Conservation (phyloP, 805 yeast species). For the Suhomyces xylopsoci region DNA sequence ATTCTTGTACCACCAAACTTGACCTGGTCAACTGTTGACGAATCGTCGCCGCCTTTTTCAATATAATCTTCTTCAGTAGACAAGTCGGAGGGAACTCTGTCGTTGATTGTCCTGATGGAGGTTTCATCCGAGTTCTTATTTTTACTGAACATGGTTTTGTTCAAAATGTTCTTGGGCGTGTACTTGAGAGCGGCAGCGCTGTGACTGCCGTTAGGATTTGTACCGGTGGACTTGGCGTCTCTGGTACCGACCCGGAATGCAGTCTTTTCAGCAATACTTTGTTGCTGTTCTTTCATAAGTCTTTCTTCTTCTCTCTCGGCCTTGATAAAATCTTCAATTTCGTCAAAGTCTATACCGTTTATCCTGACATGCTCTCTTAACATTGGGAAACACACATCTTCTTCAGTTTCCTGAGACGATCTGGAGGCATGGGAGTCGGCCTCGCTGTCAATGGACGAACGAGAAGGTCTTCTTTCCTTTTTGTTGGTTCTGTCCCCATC, state of each 20-base stretch:
- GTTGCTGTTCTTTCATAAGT: constrained; percentile 18
- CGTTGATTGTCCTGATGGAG: constrained; percentile 4
- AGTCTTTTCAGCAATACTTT: constrained; percentile 1
- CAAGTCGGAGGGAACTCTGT: constrained; percentile 17
- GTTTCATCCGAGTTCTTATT: not conserved
- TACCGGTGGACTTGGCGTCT: constrained; percentile 19
- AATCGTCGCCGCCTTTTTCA: constrained; percentile 17
- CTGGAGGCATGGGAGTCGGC: constrained; percentile 71
- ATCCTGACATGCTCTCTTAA: constrained; percentile 55
- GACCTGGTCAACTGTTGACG: constrained; percentile 31
- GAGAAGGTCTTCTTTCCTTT: constrained; percentile 34
- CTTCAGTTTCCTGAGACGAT: constrained; percentile 88
- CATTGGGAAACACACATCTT: constrained; percentile 97
- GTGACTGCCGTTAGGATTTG: constrained; percentile 35
- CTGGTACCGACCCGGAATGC: constrained; percentile 5
- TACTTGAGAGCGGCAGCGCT: constrained; percentile 59
- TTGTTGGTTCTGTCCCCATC: constrained; percentile 3
- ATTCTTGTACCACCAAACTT: constrained; percentile 39
- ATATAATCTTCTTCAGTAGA: constrained; percentile 17
- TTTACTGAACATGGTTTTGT: constrained; percentile 2
- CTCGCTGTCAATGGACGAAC: constrained; percentile 54
- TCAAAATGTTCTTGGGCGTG: constrained; percentile 48
- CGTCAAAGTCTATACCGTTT: constrained; percentile 87
- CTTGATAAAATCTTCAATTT: constrained; percentile 75
- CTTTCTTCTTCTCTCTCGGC: constrained; percentile 52